These are phyloP conservation scores for Gnaphalium uliginosum DNA, from an alignment of 129 eudicot species.

Conservation along the genomic window DNA sequence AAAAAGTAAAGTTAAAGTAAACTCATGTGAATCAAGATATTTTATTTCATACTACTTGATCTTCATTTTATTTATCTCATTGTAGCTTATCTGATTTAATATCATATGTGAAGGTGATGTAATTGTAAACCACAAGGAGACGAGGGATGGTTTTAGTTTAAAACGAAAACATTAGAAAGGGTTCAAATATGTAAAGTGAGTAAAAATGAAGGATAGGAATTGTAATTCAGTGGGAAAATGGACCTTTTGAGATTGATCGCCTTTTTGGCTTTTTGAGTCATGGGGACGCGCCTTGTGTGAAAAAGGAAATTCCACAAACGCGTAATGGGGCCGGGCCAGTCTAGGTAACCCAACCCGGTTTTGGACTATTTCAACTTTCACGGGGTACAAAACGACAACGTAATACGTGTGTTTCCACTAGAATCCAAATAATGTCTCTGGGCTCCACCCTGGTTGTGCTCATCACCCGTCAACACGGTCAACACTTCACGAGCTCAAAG, in stretches of 20 bases:
- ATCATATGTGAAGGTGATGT: too few relatives aligned
- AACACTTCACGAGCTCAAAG: neutral
- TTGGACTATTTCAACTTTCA: slow-evolving; percentile 27
- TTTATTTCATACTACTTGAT: neutral
- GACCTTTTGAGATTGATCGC: slow-evolving; percentile 14
- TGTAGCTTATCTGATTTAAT: neutral
- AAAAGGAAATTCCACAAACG: slow-evolving; percentile 30
- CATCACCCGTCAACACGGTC: neutral
- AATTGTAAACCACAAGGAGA: neutral
- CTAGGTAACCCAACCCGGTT: slow-evolving; percentile 14
- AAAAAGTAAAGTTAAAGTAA: neutral
- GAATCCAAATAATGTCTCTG: slow-evolving; percentile 18
- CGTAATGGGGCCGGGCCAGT: slow-evolving; percentile 19
- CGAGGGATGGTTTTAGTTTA: neutral
- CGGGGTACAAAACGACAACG: slow-evolving; percentile 10
- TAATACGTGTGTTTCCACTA: slow-evolving; percentile 12
- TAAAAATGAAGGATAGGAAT: slow-evolving; percentile 5
- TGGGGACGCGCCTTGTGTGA: neutral
- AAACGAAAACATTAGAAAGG: neutral
- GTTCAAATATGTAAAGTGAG: neutral
- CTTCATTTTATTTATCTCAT: neutral
- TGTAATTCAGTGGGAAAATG: neutral
- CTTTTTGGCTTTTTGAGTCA: slow-evolving; percentile 20
- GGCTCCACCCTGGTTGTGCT: slow-evolving; percentile 29
- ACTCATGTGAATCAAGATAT: too few relatives aligned